Conservation (phyloP, 306 rosid genomes). For the Alnus glutinosa region DNA sequence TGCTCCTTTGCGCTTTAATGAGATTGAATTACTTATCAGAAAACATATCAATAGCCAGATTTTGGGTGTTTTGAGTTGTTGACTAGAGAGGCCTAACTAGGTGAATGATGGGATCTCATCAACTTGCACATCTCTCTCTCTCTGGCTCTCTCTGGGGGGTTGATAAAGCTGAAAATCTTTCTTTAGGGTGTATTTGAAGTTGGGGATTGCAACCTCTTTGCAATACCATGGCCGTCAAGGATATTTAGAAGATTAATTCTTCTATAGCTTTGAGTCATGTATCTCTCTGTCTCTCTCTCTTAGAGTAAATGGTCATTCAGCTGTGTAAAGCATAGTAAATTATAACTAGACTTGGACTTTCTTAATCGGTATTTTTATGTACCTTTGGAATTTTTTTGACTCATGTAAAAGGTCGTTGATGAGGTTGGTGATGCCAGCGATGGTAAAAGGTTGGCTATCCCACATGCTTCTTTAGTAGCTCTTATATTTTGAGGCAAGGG, state of each 20-base stretch:
- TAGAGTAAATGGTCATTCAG: background rate
- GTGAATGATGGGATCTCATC: too few species aligned
- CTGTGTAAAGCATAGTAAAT: background rate
- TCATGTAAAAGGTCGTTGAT: background rate
- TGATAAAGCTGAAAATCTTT: too few species aligned
- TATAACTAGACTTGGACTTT: background rate
- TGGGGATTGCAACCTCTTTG: background rate
- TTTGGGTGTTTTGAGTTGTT: too few species aligned
- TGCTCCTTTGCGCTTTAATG: too few species aligned
- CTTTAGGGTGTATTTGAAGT: background rate
- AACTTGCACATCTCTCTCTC: background rate
- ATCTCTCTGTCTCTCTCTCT: background rate
- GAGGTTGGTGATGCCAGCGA: background rate
- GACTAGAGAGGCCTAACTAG: too few species aligned
- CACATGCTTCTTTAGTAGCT: too few species aligned
- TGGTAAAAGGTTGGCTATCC: background rate
- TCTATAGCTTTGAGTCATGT: background rate
- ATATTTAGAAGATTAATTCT: background rate
- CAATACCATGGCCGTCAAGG: background rate
- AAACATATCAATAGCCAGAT: too few species aligned
- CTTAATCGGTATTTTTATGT: background rate
- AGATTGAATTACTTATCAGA: too few species aligned
- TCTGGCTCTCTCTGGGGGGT: background rate
- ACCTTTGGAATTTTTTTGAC: background rate
- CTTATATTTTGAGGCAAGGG: too few species aligned